Evolutionary conservation across 164 flowering plant genomes (phyloP).

Genomic region (Malania oleifera): DNA sequence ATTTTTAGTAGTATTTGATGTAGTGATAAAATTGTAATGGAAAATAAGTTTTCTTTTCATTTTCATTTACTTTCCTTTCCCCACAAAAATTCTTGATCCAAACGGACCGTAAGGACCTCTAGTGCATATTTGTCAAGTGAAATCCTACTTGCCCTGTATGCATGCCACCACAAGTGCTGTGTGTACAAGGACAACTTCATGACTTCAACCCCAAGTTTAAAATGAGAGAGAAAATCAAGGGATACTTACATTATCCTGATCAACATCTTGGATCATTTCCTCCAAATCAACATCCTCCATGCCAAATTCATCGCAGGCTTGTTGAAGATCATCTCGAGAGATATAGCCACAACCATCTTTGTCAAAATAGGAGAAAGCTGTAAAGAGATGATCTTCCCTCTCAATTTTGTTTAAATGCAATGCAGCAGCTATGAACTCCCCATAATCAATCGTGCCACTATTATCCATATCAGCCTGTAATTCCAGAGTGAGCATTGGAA

Average conservation of each 20-base stretch:
- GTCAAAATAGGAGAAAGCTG: conserved; percentile 79
- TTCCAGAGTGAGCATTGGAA: conserved; percentile 7
- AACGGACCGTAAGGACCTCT: too few species aligned
- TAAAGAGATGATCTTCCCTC: conserved; percentile 60
- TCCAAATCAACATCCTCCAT: conserved; percentile 44
- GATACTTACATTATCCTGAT: conserved; percentile 63
- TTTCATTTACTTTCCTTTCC: too few species aligned
- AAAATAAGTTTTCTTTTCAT: too few species aligned
- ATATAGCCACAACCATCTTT: conserved; percentile 84
- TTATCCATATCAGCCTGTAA: conserved; percentile 77
- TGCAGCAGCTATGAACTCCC: conserved; percentile 79
- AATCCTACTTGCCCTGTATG: too few species aligned
- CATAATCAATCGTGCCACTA: conserved; percentile 69
- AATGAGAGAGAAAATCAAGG: background rate
- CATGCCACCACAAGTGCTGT: too few species aligned
- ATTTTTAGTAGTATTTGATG: too few species aligned
- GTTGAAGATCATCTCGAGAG: conserved; percentile 72
- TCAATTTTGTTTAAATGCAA: conserved; percentile 61
- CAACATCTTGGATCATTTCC: conserved; percentile 70
- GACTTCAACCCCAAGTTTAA: background rate
- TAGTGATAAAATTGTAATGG: too few species aligned
- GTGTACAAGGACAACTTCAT: background rate
- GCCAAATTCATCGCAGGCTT: conserved; percentile 74
- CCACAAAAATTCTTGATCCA: too few species aligned
- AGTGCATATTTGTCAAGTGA: too few species aligned